phyloP scores from a whole-genome alignment of 108 stramenopile species.

The Hondaea fermentalgiana region DNA sequence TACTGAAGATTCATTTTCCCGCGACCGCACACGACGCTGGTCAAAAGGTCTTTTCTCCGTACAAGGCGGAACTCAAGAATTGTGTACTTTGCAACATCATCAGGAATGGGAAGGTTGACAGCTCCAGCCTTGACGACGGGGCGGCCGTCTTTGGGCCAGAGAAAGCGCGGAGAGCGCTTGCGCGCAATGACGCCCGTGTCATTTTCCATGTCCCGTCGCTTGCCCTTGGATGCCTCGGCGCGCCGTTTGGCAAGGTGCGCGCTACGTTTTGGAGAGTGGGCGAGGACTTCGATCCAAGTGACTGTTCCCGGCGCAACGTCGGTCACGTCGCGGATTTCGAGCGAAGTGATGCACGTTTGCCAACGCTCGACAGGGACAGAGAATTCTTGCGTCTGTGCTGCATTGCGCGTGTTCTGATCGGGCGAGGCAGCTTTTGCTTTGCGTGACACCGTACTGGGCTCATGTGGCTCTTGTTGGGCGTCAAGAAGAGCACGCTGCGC shows the following conservation, averaged over 20 bases:
- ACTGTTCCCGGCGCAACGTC: not conserved
- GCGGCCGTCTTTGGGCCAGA: not conserved
- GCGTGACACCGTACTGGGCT: not conserved
- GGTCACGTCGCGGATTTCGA: not conserved
- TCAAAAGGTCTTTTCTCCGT: not conserved
- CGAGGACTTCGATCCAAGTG: not conserved
- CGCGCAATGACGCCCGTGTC: not conserved
- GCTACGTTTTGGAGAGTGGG: not conserved
- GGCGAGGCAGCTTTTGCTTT: not conserved
- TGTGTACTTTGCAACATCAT: conserved; percentile 1
- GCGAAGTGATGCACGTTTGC: not conserved
- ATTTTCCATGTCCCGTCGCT: not conserved
- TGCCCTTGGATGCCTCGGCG: not conserved
- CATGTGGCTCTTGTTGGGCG: not conserved
- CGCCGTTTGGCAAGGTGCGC: not conserved
- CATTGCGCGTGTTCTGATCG: not conserved
- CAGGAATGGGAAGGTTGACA: not conserved
- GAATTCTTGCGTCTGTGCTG: not conserved
- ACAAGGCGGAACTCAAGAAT: not conserved
- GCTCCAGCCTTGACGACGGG: not conserved
- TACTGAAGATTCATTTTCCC: not conserved
- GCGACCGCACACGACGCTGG: not conserved
- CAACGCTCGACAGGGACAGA: not conserved
- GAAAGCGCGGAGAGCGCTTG: not conserved
- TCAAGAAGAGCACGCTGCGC: not conserved